phyloP scores from a whole-genome alignment of 1,284 basidiomycete genomes.

The Boletellus sp. region DNA sequence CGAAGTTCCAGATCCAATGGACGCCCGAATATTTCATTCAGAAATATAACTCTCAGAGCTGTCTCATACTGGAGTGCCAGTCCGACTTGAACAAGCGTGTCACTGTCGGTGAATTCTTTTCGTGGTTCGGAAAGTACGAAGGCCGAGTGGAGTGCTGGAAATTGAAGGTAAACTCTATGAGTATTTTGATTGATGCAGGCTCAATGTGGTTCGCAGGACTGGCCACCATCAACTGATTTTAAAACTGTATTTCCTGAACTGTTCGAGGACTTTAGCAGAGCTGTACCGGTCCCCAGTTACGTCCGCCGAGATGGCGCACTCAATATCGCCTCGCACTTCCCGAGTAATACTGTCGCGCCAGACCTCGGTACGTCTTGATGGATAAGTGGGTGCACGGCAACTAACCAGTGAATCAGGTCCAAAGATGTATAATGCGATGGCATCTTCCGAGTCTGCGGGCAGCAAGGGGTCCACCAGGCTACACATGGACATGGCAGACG shows the following conservation, averaged over 20 bases:
- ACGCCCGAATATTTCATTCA: conserved; percentile 76
- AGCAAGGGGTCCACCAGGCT: conserved; percentile 82
- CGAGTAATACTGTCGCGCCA: conserved; percentile 76
- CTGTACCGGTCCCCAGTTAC: conserved; percentile 85
- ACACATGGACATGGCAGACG: conserved; percentile 97
- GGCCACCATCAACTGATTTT: conserved; percentile 87
- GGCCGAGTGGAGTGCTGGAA: conserved; percentile 65
- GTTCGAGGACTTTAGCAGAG: conserved; percentile 82
- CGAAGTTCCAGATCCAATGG: conserved; percentile 70
- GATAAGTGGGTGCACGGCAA: not conserved
- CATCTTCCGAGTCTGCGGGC: conserved; percentile 55
- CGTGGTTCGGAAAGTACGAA: conserved; percentile 68
- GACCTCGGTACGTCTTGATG: conserved; percentile 64
- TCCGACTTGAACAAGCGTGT: conserved; percentile 59
- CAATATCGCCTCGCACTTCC: conserved; percentile 88
- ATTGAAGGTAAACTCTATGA: conserved; percentile 59
- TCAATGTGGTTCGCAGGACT: conserved; percentile 59
- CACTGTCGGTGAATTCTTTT: conserved; percentile 79
- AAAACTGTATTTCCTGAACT: conserved; percentile 79
- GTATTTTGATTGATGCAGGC: not conserved
- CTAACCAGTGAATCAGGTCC: conserved; percentile 53
- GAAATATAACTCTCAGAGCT: conserved; percentile 64
- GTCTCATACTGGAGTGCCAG: conserved; percentile 79
- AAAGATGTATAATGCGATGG: conserved; percentile 80
- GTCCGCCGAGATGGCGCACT: conserved; percentile 84